A percentile compares a stretch with the other conserved stretches of the same genome.
Conservation (phyloP, 148 eudicot species). For the Nepenthes mirabilis region DNA sequence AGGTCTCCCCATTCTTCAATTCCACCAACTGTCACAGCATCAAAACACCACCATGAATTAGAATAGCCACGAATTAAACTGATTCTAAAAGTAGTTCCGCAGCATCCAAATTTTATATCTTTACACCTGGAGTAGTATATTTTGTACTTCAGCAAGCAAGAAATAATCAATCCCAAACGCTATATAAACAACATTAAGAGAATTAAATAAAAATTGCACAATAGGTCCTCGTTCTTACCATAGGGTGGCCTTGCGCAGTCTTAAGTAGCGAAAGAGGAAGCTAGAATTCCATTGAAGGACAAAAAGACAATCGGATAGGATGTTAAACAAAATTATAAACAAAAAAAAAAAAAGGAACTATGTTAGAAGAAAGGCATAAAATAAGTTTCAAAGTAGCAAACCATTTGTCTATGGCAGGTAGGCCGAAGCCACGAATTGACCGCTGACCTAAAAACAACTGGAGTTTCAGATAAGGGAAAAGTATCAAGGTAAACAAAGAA, state of each 20-base stretch:
- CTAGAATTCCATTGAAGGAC: constrained; percentile 16
- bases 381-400: no score
- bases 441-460: no score
- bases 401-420: no score
- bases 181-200: neutral
- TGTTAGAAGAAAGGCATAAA: no score
- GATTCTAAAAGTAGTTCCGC: neutral
- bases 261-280: constrained; percentile 72
- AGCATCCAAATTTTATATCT: neutral
- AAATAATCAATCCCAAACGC: neutral
- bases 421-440: no score
- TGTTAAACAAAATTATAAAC: no score
- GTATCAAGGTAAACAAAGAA: no score
- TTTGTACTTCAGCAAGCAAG: no score
- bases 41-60: neutral
- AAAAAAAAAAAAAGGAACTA: no score
- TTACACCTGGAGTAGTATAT: neutral
- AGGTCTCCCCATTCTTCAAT: constrained; percentile 88
- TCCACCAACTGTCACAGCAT: constrained; percentile 56
- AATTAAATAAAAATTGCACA: neutral
- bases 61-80: neutral
- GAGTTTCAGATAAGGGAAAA: no score
- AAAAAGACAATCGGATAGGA: no score
- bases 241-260: constrained; percentile 86
- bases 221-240: constrained; percentile 25